Base-by-base conservation (phyloP, 352 stramenopile species). In the Phytophthora meadii region DNA sequence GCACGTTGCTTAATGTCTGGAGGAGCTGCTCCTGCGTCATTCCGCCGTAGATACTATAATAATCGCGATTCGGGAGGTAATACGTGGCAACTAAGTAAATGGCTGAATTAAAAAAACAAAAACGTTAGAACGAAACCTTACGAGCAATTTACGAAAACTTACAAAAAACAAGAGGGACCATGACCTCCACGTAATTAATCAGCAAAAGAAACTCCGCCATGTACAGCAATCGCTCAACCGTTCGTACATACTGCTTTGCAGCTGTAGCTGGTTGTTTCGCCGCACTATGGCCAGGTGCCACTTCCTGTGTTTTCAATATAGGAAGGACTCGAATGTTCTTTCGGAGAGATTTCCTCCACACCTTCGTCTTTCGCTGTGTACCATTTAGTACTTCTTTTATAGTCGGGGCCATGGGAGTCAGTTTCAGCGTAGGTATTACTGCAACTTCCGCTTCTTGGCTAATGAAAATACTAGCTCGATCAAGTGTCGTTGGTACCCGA, bases 181-280 rank as follows among this genome's bases (percentile, higher is more conserved):
- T 50, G 11, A 76, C 68, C 22, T 76, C 68, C n/a, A 78, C 69
- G 17, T 68, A 76, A 27, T 77, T 76, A 17, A 72, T 50, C 5
- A 78, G 54, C 3, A 67, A 34, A 0, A 73, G 40, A 45, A 76
- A 76, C 49, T 76, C 68, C 14, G 64, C 54, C 53, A 65, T 66
- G 44, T 76, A 76, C 27, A 73, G 27, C 14, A 76, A 25, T 4
- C 54, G 36, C 36, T 36, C 28, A 3, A 56, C 34, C 5, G 36
- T 46, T 1, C 11, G 49, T 22, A 36, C 45, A 11, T 54, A 54
- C 14, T 34, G 1, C 8, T 54, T 40, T 9, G 40, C 15, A n/a
- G 47, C 10, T 40, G 14, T n/a, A n/a, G 10, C 34, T 40, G 34
- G 34, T 17, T 12, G 34, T 40, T 40, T 40, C 34, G 14, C 34